phyloP scores from a whole-genome alignment of 176 grass and related monocot genomes.

The Panicum miliaceum region DNA sequence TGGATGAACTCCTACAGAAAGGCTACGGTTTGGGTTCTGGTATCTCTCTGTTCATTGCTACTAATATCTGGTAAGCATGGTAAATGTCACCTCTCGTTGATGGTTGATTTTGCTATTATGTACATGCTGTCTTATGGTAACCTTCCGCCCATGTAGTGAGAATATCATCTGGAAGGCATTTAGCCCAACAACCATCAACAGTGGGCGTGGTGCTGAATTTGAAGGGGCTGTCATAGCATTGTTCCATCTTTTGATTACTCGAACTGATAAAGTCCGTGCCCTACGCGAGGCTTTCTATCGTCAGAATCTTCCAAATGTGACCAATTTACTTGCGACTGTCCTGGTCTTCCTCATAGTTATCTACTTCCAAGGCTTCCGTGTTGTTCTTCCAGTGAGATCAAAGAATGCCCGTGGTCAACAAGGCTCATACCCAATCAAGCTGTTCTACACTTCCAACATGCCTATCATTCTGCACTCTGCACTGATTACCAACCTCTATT shows the following conservation, averaged over 20 bases:
- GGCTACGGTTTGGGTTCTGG: slow-evolving; percentile 96
- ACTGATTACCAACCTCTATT: slow-evolving; percentile 88
- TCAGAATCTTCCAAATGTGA: slow-evolving; percentile 93
- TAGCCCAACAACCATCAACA: slow-evolving; percentile 95
- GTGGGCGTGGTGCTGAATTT: slow-evolving; percentile 92
- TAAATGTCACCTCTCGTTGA: neutral
- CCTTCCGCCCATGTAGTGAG: slow-evolving; percentile 52
- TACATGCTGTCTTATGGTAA: slow-evolving; percentile 14
- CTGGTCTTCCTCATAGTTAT: slow-evolving; percentile 95
- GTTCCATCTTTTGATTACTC: slow-evolving; percentile 92
- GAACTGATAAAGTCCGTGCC: slow-evolving; percentile 82
- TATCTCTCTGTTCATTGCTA: slow-evolving; percentile 95
- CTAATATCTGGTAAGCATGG: slow-evolving; percentile 82
- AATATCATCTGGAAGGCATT: slow-evolving; percentile 99
- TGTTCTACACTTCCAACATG: slow-evolving; percentile 98
- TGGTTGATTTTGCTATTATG: neutral
- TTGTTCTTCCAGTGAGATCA: slow-evolving; percentile 92
- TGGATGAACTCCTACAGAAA: slow-evolving; percentile 95
- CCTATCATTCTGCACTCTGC: slow-evolving; percentile 96
- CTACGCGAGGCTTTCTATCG: slow-evolving; percentile 89
- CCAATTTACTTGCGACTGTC: slow-evolving; percentile 91
- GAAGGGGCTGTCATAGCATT: slow-evolving; percentile 94
- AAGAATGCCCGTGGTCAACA: slow-evolving; percentile 93
- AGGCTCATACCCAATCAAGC: slow-evolving; percentile 95
- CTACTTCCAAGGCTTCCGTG: slow-evolving; percentile 95